Evolutionary conservation across 176 grass and related monocot species (phyloP).

Genomic region (Oryza meridionalis): DNA sequence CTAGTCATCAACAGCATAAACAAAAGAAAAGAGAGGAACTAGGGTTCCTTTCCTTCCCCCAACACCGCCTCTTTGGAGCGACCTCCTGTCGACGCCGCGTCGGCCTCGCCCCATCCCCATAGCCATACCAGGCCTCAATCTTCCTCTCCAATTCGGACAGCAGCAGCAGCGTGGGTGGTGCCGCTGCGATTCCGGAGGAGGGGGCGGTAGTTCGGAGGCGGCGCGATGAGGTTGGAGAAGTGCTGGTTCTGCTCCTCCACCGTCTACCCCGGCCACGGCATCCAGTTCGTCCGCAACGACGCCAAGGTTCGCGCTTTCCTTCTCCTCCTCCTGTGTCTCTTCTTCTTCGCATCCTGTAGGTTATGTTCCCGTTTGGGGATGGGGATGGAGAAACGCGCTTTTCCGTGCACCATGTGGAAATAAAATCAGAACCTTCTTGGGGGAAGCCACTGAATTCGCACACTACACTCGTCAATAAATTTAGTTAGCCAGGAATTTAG

Average conservation of each 20-base stretch:
- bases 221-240: constrained; percentile 95
- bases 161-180: too few species aligned
- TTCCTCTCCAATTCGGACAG: too few species aligned
- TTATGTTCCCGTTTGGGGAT: background rate
- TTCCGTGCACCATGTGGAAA: background rate
- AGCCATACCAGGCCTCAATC: too few species aligned
- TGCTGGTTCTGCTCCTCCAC: constrained; percentile 99
- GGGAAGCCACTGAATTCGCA: background rate
- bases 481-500: too few species aligned
- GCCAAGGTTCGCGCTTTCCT: constrained; percentile 58
- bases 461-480: background rate
- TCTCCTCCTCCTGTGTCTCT: background rate
- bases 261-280: constrained; percentile 86
- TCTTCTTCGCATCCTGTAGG: background rate
- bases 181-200: background rate
- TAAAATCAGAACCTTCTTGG: too few species aligned
- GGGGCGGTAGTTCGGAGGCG: background rate
- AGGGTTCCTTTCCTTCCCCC: too few species aligned
- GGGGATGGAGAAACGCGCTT: background rate
- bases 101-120: too few species aligned
- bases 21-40: too few species aligned
- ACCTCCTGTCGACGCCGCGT: too few species aligned
- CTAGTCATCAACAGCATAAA: too few species aligned
- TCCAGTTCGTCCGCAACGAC: constrained; percentile 96
- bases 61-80: too few species aligned